These are phyloP conservation scores for Solanum virginianum DNA, from an alignment of 257 asterid genomes.

Conservation along the genomic window DNA sequence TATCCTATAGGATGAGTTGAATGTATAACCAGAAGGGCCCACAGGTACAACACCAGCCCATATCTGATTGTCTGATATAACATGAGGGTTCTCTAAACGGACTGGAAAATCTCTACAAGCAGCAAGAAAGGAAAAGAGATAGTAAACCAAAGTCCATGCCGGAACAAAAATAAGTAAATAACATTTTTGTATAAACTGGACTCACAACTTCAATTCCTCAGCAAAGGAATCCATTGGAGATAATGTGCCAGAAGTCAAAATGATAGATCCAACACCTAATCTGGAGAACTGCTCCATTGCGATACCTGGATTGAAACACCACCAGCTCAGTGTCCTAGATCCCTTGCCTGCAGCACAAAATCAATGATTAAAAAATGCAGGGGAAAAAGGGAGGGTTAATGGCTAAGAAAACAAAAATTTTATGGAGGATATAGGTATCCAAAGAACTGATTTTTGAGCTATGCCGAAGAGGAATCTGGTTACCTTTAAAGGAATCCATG, in stretches of 20 bases:
- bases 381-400: background rate
- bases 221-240: conserved; percentile 99
- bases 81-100: conserved; percentile 98
- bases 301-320: conserved; percentile 99
- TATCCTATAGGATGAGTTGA: conserved; percentile 82
- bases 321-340: conserved; percentile 91
- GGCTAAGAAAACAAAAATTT: background rate
- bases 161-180: background rate
- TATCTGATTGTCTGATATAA: conserved; percentile 77
- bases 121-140: conserved; percentile 7
- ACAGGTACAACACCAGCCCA: conserved; percentile 90
- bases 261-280: conserved; percentile 78
- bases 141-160: background rate
- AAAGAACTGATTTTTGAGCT: background rate
- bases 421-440: background rate
- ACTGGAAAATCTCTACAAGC: conserved; percentile 69
- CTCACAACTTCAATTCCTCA: conserved; percentile 83
- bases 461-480: background rate
- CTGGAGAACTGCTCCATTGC: conserved; percentile 85
- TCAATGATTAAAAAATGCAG: background rate
- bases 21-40: conserved; percentile 89
- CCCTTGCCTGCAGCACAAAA: conserved; percentile 36
- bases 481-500: conserved; percentile 61
- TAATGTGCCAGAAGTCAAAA: conserved; percentile 97
- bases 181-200: conserved; percentile 1